These are phyloP conservation scores for Acanthamoeba lenticulata DNA, from an alignment of 208 protist genomes.

Conservation along the genomic window DNA sequence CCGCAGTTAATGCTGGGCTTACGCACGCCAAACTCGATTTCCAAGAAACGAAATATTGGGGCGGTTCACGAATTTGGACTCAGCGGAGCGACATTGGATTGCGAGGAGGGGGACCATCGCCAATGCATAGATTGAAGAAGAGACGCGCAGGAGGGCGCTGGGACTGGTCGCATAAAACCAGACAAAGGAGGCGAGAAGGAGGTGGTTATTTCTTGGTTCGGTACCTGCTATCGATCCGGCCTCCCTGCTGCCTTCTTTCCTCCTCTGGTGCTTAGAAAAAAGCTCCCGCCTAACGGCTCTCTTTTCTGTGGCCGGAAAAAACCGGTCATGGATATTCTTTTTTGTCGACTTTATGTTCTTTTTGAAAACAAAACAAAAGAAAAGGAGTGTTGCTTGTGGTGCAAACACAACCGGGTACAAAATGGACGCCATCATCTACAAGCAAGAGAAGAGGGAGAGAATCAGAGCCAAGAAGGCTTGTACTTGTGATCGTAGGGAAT, in stretches of 20 bases:
- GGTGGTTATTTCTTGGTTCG: background rate
- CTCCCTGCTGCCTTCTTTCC: background rate
- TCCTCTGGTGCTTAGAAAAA: conserved; percentile 4
- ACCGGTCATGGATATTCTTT: background rate
- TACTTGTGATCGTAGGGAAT: background rate
- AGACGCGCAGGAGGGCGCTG: background rate
- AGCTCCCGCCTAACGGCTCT: no score
- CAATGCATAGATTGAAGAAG: background rate
- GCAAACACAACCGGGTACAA: no score
- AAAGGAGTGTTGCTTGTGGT: no score
- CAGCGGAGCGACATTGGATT: no score
- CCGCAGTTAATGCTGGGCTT: background rate
- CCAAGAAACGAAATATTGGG: no score
- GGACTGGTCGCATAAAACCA: background rate
- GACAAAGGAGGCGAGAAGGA: background rate
- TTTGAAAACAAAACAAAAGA: no score
- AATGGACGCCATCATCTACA: no score
- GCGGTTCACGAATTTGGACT: no score
- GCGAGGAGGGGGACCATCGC: background rate
- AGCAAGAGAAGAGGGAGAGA: no score
- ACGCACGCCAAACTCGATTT: no score
- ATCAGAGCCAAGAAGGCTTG: conserved; percentile 64
- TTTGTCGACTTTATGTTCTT: background rate
- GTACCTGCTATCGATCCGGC: background rate
- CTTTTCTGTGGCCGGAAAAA: conserved; percentile 4